phyloP scores from a whole-genome alignment of 2,329 filamentous ascomycete species.

The Talaromyces sp. region DNA sequence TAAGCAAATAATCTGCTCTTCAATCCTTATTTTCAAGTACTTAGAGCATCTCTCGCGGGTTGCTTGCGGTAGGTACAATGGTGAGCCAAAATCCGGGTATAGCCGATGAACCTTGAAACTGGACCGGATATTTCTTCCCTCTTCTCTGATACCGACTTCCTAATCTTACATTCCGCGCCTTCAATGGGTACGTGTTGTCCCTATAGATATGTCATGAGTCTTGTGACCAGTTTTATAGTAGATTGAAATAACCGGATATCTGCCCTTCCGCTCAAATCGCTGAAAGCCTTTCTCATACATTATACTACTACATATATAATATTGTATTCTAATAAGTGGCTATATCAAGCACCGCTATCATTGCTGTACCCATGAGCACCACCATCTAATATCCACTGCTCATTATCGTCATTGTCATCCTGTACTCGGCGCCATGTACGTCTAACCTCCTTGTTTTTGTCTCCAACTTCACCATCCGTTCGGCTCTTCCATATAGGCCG shows the following conservation, averaged over 20 bases:
- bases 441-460: slow-evolving; percentile 32
- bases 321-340: neutral
- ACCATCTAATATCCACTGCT: slow-evolving; percentile 48
- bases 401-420: slow-evolving; percentile 47
- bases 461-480: slow-evolving; percentile 28
- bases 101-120: neutral
- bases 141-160: neutral
- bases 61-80: neutral
- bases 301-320: neutral
- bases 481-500: slow-evolving; percentile 44
- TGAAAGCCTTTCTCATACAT: neutral
- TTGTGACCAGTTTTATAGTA: neutral
- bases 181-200: too few relatives aligned
- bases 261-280: neutral
- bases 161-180: neutral
- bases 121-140: neutral
- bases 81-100: neutral
- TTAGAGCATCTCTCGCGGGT: neutral
- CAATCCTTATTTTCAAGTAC: neutral
- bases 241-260: neutral
- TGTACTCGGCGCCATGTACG: slow-evolving; percentile 48
- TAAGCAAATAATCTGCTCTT: too few relatives aligned
- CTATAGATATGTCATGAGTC: neutral
- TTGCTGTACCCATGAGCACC: slow-evolving; percentile 38
- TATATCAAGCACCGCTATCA: slow-evolving; percentile 6